Evolutionary conservation across 2,329 filamentous ascomycete species (phyloP).

Genomic region (Calonectria honghensis): DNA sequence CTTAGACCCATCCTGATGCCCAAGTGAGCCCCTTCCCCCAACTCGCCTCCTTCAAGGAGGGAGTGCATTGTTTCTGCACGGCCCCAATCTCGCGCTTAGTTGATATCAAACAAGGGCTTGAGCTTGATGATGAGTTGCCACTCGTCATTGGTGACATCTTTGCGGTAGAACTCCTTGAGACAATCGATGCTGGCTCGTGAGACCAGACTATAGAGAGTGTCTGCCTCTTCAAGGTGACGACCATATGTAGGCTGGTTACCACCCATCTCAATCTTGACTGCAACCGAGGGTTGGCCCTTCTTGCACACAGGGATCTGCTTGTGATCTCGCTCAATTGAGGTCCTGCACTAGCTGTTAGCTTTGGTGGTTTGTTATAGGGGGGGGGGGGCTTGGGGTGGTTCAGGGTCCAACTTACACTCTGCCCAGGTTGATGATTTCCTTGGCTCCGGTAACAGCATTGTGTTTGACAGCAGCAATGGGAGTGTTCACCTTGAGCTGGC

Average conservation of each 20-base stretch:
- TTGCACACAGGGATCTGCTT: constrained; percentile 95
- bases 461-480: constrained; percentile 91
- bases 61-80: not conserved
- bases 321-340: constrained; percentile 97
- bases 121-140: constrained; percentile 96
- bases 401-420: constrained; percentile 88
- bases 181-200: constrained; percentile 93
- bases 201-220: constrained; percentile 90
- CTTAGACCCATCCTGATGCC: not conserved
- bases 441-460: constrained; percentile 85
- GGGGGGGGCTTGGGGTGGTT: not conserved
- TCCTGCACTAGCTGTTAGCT: constrained; percentile 73
- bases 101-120: constrained; percentile 94
- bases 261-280: constrained; percentile 97
- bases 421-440: constrained; percentile 89
- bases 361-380: constrained; percentile 37
- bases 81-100: constrained; percentile 64
- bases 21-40: not conserved
- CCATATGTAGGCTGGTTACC: constrained; percentile 95
- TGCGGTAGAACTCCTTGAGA: constrained; percentile 95
- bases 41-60: not conserved
- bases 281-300: constrained; percentile 96
- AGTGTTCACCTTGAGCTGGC: constrained; percentile 89
- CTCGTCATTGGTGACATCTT: constrained; percentile 92
- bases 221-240: constrained; percentile 93